These are phyloP conservation scores for Plasmodium fragile DNA, from an alignment of 169 alveolate genomes.

Conservation along the genomic window DNA sequence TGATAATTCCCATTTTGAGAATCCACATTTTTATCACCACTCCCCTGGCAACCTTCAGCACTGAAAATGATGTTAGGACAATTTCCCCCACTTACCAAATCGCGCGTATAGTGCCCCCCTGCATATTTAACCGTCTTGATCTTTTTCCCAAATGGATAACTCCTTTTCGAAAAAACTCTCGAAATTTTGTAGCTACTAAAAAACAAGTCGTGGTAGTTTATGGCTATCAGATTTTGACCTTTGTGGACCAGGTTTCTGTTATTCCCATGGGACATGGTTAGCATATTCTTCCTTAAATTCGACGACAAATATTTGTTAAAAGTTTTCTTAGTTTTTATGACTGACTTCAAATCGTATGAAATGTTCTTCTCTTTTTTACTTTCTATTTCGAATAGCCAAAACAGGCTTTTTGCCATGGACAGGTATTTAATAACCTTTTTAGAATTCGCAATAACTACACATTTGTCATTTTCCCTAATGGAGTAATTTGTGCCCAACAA, in stretches of 20 bases:
- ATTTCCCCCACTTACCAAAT: neutral
- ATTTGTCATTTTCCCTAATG: constrained; percentile 53
- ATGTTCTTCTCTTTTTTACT: constrained; percentile 36
- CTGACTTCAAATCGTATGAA: constrained; percentile 65
- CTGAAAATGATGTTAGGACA: neutral
- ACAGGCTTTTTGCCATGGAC: constrained; percentile 66
- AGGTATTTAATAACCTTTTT: constrained; percentile 64
- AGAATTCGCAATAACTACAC: constrained; percentile 67
- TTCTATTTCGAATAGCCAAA: constrained; percentile 72
- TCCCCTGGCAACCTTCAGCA: neutral
- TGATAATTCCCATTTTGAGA: neutral
- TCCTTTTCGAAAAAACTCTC: constrained; percentile 16
- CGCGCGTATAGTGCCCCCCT: neutral
- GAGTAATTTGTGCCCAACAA: constrained; percentile 43
- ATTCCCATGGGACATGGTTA: constrained; percentile 9
- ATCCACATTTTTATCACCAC: neutral
- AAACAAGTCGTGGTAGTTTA: constrained; percentile 50
- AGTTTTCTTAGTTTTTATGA: constrained; percentile 52
- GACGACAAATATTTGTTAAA: constrained; percentile 34
- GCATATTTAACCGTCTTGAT: neutral
- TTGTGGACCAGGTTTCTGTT: neutral
- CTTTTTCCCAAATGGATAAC: neutral
- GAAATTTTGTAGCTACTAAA: constrained; percentile 32
- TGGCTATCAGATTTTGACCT: constrained; percentile 16
- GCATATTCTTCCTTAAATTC: constrained; percentile 5